Evolutionary conservation across 306 rosid species (phyloP), one percentile per base, ranked within the genome.

Genomic region (Senna tora): DNA sequence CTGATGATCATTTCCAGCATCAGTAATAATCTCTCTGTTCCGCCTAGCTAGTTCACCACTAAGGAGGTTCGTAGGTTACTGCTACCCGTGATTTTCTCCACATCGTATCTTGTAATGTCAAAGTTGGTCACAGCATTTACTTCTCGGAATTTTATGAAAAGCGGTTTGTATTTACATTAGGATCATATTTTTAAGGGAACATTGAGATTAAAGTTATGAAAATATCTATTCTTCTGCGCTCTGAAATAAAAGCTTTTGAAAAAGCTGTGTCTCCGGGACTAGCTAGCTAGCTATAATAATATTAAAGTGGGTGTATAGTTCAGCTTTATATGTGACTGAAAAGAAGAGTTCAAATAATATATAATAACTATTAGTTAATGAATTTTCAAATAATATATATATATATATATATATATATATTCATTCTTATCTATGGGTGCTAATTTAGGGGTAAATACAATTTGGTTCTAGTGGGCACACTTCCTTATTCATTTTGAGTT

Each of bases 81-180:
- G 78, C 95, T 89, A 49, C 86, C 85, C 84, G 88, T 90, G 33
- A 92, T 92, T 69, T 85, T 82, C 39, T 92, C 96, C 56, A 90
- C 98, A 66, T 88, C 95, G 34, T 92, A 92, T 80, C 93, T 86
- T 74, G 96, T 83, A 42, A 92, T 86, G 60, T 88, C 92, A 22
- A 92, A 92, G 84, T 92, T 92, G 7, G 98, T 92, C 2, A 92
- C 98, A 3, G 98, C 96, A 80, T 85, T 88, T 6, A 79, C 74
- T 55, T 96, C 98, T 34, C 98, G 71, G 65, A 92, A 90, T 76
- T 92, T 92, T 52, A 25, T 25, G 3, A 25, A 25, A 25, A 25
- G 30, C 30, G 1, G 30, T 25, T 34, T 5, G 4, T 28, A 57
- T 28, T 28, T 25, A 14, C 17, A 12, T 14, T 4, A 7, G 50